Conservation (phyloP, 192 early-diverging fungal species). For the Entophlyctis luteolus region DNA sequence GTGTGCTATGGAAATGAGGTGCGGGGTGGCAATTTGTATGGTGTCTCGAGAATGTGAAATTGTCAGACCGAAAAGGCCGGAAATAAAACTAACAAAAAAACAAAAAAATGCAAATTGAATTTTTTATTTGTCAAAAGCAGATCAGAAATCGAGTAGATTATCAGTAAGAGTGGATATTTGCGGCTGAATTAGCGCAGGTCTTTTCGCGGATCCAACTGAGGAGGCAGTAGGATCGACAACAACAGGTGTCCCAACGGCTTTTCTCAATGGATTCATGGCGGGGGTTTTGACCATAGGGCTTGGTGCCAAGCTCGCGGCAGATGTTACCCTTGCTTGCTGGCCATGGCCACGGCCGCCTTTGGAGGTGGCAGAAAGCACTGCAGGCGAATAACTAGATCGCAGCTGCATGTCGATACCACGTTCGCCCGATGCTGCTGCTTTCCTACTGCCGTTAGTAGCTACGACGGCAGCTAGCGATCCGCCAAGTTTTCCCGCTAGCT, state of each 20-base stretch:
- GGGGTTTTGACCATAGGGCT: background rate
- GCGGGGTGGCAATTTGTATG: conserved; percentile 58
- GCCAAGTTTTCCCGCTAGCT: background rate
- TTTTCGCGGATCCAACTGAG: background rate
- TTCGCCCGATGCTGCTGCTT: background rate
- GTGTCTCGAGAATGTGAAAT: conserved; percentile 59
- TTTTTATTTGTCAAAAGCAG: too few relatives aligned
- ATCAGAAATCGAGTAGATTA: conserved; percentile 13
- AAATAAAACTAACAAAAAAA: too few relatives aligned
- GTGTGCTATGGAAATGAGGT: conserved; percentile 53
- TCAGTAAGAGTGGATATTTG: background rate
- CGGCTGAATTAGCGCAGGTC: background rate
- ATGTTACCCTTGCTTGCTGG: background rate
- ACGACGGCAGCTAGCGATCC: background rate
- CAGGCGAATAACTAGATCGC: conserved; percentile 14
- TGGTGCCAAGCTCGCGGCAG: background rate
- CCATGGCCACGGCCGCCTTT: background rate
- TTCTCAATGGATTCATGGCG: background rate
- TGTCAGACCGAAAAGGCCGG: too few relatives aligned
- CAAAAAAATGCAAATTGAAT: too few relatives aligned
- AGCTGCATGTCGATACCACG: conserved; percentile 5
- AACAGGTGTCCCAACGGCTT: background rate
- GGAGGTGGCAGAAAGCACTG: background rate
- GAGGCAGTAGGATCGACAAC: background rate
- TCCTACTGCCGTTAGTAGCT: background rate